These are phyloP conservation scores for Aspergillus cristatus DNA, from an alignment of 495 filamentous ascomycete species.

Conservation along the genomic window DNA sequence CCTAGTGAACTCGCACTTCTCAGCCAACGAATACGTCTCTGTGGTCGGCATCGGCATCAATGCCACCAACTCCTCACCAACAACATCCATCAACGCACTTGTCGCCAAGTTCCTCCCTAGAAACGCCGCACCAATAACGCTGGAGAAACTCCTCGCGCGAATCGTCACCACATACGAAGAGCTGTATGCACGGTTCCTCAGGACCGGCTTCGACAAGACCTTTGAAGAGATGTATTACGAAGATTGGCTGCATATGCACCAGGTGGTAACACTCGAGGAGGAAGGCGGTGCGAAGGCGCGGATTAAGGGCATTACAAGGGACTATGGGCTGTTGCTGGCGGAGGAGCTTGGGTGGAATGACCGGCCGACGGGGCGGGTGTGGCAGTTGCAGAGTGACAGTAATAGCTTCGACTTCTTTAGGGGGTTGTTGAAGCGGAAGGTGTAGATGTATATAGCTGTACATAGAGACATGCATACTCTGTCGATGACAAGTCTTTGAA, in stretches of 20 bases:
- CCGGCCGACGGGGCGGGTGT: constrained; percentile 63
- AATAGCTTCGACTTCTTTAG: constrained; percentile 99
- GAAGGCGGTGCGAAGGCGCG: constrained; percentile 68
- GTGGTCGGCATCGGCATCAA: constrained; percentile 89
- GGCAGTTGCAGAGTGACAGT: constrained; percentile 86
- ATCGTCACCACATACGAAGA: constrained; percentile 73
- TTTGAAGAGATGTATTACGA: constrained; percentile 76
- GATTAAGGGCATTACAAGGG: constrained; percentile 81
- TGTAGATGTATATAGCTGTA: constrained; percentile 20
- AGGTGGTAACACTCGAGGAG: constrained; percentile 81
- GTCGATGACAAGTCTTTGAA: too few relatives aligned
- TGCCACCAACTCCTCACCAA: constrained; percentile 74
- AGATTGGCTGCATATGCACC: constrained; percentile 83
- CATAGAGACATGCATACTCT: too few relatives aligned
- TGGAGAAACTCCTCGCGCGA: constrained; percentile 76
- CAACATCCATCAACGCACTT: constrained; percentile 74
- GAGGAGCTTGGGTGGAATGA: constrained; percentile 73
- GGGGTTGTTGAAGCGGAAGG: constrained; percentile 76
- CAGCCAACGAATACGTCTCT: constrained; percentile 67
- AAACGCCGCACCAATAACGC: constrained; percentile 44
- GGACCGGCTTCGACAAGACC: constrained; percentile 57
- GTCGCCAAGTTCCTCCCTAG: constrained; percentile 35
- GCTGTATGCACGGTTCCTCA: constrained; percentile 65
- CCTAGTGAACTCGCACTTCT: constrained; percentile 81
- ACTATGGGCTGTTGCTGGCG: constrained; percentile 77